Conservation (phyloP, 164 flowering plant species). For the Macadamia tetraphylla region DNA sequence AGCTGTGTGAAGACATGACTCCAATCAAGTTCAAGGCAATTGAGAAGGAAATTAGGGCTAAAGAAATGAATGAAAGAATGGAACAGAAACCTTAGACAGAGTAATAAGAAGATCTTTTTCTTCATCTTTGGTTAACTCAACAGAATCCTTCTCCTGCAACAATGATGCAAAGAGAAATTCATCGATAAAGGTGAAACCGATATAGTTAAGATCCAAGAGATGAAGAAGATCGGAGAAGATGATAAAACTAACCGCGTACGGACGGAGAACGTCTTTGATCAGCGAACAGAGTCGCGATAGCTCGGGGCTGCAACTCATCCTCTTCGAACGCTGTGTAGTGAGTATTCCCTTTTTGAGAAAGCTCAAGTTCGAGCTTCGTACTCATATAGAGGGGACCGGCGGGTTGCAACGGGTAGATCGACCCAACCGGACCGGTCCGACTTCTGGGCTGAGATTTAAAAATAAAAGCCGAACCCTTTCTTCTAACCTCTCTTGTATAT, state of each 20-base stretch:
- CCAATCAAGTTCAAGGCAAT: background rate
- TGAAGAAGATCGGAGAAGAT: too few relatives aligned
- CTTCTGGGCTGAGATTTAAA: too few relatives aligned
- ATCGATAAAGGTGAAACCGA: background rate
- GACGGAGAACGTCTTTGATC: slow-evolving; percentile 35
- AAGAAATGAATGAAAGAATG: background rate
- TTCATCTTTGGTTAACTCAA: slow-evolving; percentile 20
- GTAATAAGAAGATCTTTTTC: slow-evolving; percentile 50
- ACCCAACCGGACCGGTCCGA: too few relatives aligned
- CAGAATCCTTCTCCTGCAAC: slow-evolving; percentile 20
- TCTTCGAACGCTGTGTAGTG: background rate
- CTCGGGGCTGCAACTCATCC: slow-evolving; percentile 14
- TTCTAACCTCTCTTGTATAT: too few relatives aligned
- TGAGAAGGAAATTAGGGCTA: background rate
- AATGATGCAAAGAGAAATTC: background rate
- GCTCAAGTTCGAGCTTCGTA: too few relatives aligned
- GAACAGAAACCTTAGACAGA: slow-evolving; percentile 45
- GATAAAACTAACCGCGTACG: slow-evolving; percentile 26
- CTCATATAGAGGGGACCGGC: too few relatives aligned
- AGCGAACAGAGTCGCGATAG: slow-evolving; percentile 39
- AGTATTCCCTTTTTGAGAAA: too few relatives aligned
- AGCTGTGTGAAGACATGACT: background rate
- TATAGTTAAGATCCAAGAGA: background rate
- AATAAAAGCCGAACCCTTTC: too few relatives aligned
- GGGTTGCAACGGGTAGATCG: too few relatives aligned